phyloP scores from a whole-genome alignment of 2,329 filamentous ascomycete species.

The Penicillium janthinellum region DNA sequence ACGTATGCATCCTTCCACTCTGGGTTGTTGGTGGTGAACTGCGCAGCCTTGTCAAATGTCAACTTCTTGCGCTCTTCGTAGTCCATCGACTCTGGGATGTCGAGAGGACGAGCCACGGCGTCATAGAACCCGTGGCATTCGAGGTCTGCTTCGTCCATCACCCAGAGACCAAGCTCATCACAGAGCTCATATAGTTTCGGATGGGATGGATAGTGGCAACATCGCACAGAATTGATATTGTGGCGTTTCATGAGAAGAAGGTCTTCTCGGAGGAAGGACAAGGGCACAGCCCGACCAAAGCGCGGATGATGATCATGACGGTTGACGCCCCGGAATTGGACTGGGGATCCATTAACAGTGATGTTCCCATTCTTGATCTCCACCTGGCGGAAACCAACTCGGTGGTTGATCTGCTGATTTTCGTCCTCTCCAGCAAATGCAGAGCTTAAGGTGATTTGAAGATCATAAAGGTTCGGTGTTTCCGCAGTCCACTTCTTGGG shows the following conservation, averaged over 20 bases:
- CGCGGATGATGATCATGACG: conserved; percentile 70
- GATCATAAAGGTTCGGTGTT: conserved; percentile 61
- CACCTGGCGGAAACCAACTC: not conserved
- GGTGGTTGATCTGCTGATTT: not conserved
- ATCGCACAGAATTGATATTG: not conserved
- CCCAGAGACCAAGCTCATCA: conserved; percentile 40
- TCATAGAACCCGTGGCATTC: conserved; percentile 42
- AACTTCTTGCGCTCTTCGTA: conserved; percentile 63
- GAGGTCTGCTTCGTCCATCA: conserved; percentile 42
- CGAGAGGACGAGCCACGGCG: conserved; percentile 49
- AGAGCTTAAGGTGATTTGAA: conserved; percentile 32
- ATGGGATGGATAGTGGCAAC: conserved; percentile 57
- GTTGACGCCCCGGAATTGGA: conserved; percentile 66
- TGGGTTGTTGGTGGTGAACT: conserved; percentile 33
- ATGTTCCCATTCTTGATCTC: conserved; percentile 37
- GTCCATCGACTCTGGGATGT: conserved; percentile 59
- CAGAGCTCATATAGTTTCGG: conserved; percentile 33
- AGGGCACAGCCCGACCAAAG: conserved; percentile 63
- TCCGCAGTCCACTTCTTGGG: conserved; percentile 71
- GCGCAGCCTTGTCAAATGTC: conserved; percentile 35
- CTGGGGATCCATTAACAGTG: conserved; percentile 62
- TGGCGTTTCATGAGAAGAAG: conserved; percentile 65
- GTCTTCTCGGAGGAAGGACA: conserved; percentile 64
- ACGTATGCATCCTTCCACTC: conserved; percentile 62
- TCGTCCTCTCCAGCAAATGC: conserved; percentile 23